A percentile compares a stretch with the other conserved stretches of the same genome.
These are phyloP conservation scores for Mrakiaceae sp. DNA, from an alignment of 1,284 basidiomycete species.

Conservation along the genomic window DNA sequence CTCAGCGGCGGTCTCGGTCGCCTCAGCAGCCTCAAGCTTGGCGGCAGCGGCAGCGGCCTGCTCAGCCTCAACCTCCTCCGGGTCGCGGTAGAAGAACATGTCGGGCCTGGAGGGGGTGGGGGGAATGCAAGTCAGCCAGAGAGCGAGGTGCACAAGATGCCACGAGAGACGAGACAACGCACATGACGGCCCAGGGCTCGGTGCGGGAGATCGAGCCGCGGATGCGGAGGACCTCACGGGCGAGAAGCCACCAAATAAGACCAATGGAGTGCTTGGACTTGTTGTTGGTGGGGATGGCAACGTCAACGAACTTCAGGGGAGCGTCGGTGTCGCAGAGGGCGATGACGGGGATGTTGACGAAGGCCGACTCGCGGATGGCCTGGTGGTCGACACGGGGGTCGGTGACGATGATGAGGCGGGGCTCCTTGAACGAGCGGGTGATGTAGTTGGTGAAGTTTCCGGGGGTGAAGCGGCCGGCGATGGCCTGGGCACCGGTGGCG, in stretches of 20 bases:
- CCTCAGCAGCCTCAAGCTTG: conserved; percentile 51
- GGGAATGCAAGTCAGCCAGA: conserved; percentile 5
- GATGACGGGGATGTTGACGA: conserved; percentile 99
- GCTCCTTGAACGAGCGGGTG: conserved; percentile 99
- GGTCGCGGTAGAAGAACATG: conserved; percentile 99
- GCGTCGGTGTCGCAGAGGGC: conserved; percentile 98
- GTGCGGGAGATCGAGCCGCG: conserved; percentile 84
- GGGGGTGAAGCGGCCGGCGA: conserved; percentile 97
- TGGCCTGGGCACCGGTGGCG: conserved; percentile 96
- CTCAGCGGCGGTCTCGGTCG: conserved; percentile 37
- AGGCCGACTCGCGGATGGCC: conserved; percentile 98
- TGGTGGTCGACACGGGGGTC: conserved; percentile 99
- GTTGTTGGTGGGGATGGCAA: conserved; percentile 99
- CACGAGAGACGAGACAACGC: neutral
- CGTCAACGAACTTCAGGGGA: conserved; percentile 91
- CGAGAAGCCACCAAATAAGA: conserved; percentile 97
- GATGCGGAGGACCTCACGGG: conserved; percentile 92
- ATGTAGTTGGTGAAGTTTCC: conserved; percentile 99
- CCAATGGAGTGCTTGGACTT: conserved; percentile 95
- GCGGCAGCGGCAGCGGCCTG: conserved; percentile 82
- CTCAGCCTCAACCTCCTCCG: conserved; percentile 97
- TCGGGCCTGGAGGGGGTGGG: conserved; percentile 47
- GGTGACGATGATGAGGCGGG: conserved; percentile 93
- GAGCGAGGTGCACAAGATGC: conserved; percentile 3
- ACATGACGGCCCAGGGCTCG: conserved; percentile 87